Base-by-base conservation (phyloP, 495 filamentous ascomycete genomes). In the Hyaloscypha finlandica region DNA sequence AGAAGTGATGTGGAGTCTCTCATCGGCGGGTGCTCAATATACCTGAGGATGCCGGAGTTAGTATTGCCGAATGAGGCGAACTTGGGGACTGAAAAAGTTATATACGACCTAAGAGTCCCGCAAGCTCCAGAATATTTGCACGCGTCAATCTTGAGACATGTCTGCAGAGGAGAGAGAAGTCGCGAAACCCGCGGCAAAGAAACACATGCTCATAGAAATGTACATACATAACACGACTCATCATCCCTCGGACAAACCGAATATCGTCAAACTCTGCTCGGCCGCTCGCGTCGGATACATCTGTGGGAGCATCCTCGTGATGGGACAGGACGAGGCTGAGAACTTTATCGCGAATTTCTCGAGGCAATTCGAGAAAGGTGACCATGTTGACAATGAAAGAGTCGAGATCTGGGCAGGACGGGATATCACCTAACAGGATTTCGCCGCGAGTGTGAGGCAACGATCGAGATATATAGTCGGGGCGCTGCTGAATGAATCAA, bases 321-420 rank as follows among this genome's bases (percentile, higher is more conserved):
- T 22, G 3, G 8, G 30, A 51, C 6, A 68, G 33, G 30, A 68
- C 59, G 32, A 64, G 39, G 6, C 4, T 25, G 8, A 68, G 2
- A n/a, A 68, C 59, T 52, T 64, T 53, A 37, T 68, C 39, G 6
- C 66, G 66, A 0, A 68, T 8, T 32, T 68, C 66, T 16, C 66
- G 60, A 51, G 66, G 66, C 19, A 68, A 19, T 6, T 30, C 33
- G 31, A 67, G 42, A 48, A 48, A 48, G 42, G 42, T 48, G 16
- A 14, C 42, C 42, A 48, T 48, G 4, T 14, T 14, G 42, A 14
- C 16, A 3, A 12, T 3, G 16, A 4, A 19, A 48, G 8, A 48
- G 42, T 19, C 16, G 4, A 48, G 16, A 12, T 12, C 42, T 48
- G 16, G 16, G 4, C 0, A 48, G 3, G 35, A 37, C 25, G 25